Base-by-base conservation (phyloP, 306 rosid species). In the Betula pendula region DNA sequence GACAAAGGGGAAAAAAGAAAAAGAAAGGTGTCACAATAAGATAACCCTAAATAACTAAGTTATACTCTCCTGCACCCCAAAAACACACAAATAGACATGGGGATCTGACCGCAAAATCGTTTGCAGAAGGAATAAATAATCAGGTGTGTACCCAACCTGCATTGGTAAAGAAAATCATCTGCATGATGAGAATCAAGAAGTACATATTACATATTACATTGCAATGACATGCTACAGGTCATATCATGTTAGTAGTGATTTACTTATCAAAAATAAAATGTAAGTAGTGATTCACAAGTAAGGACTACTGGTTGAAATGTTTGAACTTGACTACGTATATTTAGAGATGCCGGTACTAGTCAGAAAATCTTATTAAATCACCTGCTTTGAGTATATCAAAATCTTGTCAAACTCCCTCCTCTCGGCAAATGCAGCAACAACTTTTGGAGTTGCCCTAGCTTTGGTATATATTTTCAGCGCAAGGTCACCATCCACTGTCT, bases 361-460 rank as follows among this genome's bases (percentile, higher is more conserved):
- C 11, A 38, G 35, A 27, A 56, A 56, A 56, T 13, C 35, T n/a
- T 24, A 56, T 56, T 27, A 25, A 12, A 49, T 78, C 68, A 92
- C 99, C 97, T 96, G 99, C 88, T 96, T 96, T n/a, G 99, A 96
- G 86, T 96, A 96, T 76, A 96, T 92, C 45, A 96, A 88, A 70
- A 96, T 96, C 82, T 96, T 96, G 86, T 96, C 99, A 87, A 96
- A 96, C 84, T 96, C 99, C 89, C 97, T 92, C 73, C 96, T 81
- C 87, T 95, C 99, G 48, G 99, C 99, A 86, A 96, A 96, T 62
- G 99, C 98, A 74, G 99, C 99, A 68, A 96, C 98, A 55, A 96
- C 99, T 84, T 96, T 96, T 42, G 99, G 99, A 52, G 99, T 96
- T 70, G 99, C 98, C 83, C 99, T 86, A 79, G 99, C 99, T 89